phyloP scores from a whole-genome alignment of 768 basidiomycete species.

The Floccularia luteovirens region DNA sequence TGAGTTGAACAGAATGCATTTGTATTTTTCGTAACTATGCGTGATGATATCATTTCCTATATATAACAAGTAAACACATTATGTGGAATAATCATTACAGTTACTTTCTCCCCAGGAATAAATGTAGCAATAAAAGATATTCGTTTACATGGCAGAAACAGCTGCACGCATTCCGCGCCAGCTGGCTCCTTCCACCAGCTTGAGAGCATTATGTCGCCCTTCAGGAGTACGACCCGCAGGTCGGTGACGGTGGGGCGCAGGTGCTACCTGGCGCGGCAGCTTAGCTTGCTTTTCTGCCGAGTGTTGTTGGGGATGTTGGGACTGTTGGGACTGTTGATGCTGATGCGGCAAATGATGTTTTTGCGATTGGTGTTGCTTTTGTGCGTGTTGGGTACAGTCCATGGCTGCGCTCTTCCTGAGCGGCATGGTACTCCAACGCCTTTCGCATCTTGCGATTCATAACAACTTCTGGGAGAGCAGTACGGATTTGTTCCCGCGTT shows the following conservation, averaged over 20 bases:
- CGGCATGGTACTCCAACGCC: slow-evolving; percentile 16
- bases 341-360: not conserved
- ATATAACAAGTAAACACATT: too few species aligned
- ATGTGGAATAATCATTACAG: too few species aligned
- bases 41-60: too few species aligned
- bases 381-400: not conserved
- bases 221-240: slow-evolving; percentile 8
- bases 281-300: not conserved
- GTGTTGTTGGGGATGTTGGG: not conserved
- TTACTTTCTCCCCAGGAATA: too few species aligned
- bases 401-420: slow-evolving; percentile 3
- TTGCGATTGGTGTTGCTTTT: slow-evolving; percentile 6
- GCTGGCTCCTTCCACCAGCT: not conserved
- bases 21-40: too few species aligned
- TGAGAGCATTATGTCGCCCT: slow-evolving; percentile 6
- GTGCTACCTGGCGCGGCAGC: slow-evolving; percentile 2
- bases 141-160: not conserved
- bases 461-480: slow-evolving; percentile 15
- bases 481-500: slow-evolving; percentile 16
- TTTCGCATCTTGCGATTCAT: slow-evolving; percentile 20
- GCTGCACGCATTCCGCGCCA: not conserved
- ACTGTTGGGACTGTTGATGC: not conserved
- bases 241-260: slow-evolving; percentile 4
- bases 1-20: too few species aligned
- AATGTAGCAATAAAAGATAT: too few species aligned